Conservation (phyloP, 2,329 filamentous ascomycete genomes). For the Aspergillus aculeatus region DNA sequence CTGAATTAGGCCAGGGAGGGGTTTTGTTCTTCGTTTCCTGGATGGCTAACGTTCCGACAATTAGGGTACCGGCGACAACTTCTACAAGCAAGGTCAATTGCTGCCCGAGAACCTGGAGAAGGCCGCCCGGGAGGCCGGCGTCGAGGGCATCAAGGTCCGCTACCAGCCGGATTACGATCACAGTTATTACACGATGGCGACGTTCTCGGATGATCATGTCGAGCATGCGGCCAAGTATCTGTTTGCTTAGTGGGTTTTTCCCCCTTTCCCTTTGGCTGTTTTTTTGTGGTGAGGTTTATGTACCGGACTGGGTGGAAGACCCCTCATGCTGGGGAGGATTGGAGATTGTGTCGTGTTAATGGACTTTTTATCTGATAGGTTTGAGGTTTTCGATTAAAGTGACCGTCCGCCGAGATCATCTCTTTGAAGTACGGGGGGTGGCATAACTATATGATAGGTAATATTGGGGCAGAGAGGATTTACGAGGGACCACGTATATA, state of each 20-base stretch:
- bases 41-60: no score
- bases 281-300: slow-evolving; percentile 8
- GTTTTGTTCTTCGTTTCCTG: no score
- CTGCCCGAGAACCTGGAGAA: slow-evolving; percentile 88
- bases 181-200: slow-evolving; percentile 94
- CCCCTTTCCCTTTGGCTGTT: slow-evolving; percentile 14
- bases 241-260: slow-evolving; percentile 53
- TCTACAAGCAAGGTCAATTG: slow-evolving; percentile 91
- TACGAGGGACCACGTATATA: no score
- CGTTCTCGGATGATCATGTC: slow-evolving; percentile 86
- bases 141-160: slow-evolving; percentile 70
- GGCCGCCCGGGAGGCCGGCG: slow-evolving; percentile 73
- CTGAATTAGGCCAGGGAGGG: no score
- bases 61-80: slow-evolving; percentile 88
- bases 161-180: slow-evolving; percentile 94
- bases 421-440: background rate
- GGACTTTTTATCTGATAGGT: slow-evolving; percentile 16
- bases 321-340: background rate
- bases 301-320: background rate
- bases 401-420: slow-evolving; percentile 14
- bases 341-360: background rate
- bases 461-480: no score
- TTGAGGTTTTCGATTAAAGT: slow-evolving; percentile 14
- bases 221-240: slow-evolving; percentile 88
- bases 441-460: no score